phyloP scores from a whole-genome alignment of 305 asterid genomes.

The Nicotiana rustica region DNA sequence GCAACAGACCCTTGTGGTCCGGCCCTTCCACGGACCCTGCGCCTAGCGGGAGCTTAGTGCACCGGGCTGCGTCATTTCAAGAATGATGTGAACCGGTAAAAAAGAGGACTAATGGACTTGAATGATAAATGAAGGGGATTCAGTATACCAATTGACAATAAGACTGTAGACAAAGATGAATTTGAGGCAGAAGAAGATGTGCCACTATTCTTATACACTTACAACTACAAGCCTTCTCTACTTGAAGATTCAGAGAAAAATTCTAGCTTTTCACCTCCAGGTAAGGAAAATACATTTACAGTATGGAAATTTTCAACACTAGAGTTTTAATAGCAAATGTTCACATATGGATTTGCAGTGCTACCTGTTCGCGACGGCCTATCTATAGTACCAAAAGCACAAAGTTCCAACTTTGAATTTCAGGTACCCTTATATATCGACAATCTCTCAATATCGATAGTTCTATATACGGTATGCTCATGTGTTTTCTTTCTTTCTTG shows the following conservation, averaged over 20 bases:
- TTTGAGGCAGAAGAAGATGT: conserved; percentile 55
- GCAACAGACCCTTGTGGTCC: no score
- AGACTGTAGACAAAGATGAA: conserved; percentile 27
- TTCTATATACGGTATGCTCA: neutral
- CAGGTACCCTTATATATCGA: conserved; percentile 42
- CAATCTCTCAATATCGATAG: neutral
- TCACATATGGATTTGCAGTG: conserved; percentile 41
- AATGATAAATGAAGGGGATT: conserved; percentile 34
- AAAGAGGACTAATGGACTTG: conserved; percentile 27
- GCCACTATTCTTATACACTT: conserved; percentile 57
- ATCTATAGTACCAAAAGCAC: conserved; percentile 42
- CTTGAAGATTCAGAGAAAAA: conserved; percentile 37
- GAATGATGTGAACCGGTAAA: conserved; percentile 29
- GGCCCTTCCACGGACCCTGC: no score
- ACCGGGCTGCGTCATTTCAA: neutral
- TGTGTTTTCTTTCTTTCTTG: neutral
- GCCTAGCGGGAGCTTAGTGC: no score
- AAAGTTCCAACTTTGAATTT: conserved; percentile 46
- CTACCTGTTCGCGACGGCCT: conserved; percentile 48
- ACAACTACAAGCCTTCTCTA: conserved; percentile 43
- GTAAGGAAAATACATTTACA: conserved; percentile 32
- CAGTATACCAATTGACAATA: conserved; percentile 26
- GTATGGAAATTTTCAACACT: neutral
- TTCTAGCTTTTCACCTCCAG: conserved; percentile 40
- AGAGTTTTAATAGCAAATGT: neutral